These are phyloP conservation scores for Alternaria gansuensis DNA, from an alignment of 2,329 filamentous ascomycete genomes.

Conservation along the genomic window DNA sequence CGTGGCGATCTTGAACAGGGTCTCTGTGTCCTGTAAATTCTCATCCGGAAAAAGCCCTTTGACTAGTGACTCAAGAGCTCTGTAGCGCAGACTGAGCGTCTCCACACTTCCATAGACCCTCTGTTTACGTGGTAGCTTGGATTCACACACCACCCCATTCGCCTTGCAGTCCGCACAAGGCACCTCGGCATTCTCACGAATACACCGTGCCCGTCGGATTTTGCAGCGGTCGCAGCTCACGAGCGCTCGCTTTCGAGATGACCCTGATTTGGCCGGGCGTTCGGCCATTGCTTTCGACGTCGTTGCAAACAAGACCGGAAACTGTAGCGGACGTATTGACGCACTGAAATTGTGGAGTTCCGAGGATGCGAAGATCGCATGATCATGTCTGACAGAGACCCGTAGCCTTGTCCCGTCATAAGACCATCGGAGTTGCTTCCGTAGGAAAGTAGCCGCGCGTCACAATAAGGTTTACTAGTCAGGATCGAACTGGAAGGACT, in stretches of 20 bases:
- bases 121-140: slow-evolving; percentile 57
- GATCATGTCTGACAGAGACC: slow-evolving; percentile 7
- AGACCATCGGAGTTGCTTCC: slow-evolving; percentile 17
- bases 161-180: slow-evolving; percentile 54
- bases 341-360: slow-evolving; percentile 16
- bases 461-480: slow-evolving; percentile 4
- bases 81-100: slow-evolving; percentile 56
- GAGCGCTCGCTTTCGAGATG: slow-evolving; percentile 41
- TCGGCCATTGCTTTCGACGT: slow-evolving; percentile 21
- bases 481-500: slow-evolving; percentile 4
- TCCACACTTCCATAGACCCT: slow-evolving; percentile 59
- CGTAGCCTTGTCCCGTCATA: slow-evolving; percentile 10
- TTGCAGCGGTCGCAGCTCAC: slow-evolving; percentile 47
- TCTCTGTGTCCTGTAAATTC: slow-evolving; percentile 52
- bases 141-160: slow-evolving; percentile 54
- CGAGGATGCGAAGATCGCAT: slow-evolving; percentile 10
- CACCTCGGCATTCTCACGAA: slow-evolving; percentile 40
- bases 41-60: slow-evolving; percentile 55
- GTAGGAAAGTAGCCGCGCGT: slow-evolving; percentile 13
- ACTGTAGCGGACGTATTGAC: slow-evolving; percentile 5
- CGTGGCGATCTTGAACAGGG: slow-evolving; percentile 53
- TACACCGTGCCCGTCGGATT: slow-evolving; percentile 41
- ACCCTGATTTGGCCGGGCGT: slow-evolving; percentile 30
- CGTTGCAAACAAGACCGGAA: slow-evolving; percentile 4
- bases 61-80: slow-evolving; percentile 55